These are phyloP conservation scores for Leccinum subgranulosum DNA, from an alignment of 768 basidiomycete genomes.

Conservation along the genomic window DNA sequence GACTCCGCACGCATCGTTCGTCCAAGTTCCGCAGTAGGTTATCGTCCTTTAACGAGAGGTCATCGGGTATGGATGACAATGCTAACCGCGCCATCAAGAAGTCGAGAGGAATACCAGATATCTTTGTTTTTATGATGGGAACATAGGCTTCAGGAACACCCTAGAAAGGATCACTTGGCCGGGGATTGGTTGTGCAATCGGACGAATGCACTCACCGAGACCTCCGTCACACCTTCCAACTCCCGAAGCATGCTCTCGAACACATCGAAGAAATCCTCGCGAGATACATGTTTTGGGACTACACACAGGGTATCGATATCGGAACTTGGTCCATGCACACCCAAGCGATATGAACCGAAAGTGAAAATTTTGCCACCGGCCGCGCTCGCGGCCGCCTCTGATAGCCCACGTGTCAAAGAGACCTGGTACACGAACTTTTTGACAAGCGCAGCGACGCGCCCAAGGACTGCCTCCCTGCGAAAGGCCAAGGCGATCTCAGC, in stretches of 20 bases:
- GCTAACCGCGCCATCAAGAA: conserved; percentile 90
- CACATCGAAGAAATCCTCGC: conserved; percentile 92
- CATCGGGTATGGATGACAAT: conserved; percentile 86
- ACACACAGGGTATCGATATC: conserved; percentile 99
- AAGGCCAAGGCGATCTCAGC: conserved; percentile 24
- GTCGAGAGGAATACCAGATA: conserved; percentile 90
- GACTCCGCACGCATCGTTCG: conserved; percentile 91
- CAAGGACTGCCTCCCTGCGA: conserved; percentile 87
- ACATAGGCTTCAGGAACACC: conserved; percentile 97
- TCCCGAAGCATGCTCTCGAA: conserved; percentile 88
- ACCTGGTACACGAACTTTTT: conserved; percentile 90
- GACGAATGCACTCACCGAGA: conserved; percentile 62
- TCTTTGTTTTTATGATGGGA: conserved; percentile 89
- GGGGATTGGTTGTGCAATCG: neutral
- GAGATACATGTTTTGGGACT: conserved; percentile 92
- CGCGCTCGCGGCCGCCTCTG: conserved; percentile 80
- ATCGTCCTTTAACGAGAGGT: conserved; percentile 86
- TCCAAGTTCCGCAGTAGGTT: conserved; percentile 90
- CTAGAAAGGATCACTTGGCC: conserved; percentile 39
- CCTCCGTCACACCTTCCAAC: conserved; percentile 80
- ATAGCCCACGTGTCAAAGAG: conserved; percentile 74
- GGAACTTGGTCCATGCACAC: conserved; percentile 92
- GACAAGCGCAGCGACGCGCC: conserved; percentile 82
- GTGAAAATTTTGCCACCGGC: conserved; percentile 99
- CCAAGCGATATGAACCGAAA: conserved; percentile 96